Percentiles rank a stretch among this genome's conserved stretches.
These are phyloP conservation scores for Sclerotinia borealis DNA, from an alignment of 2,329 filamentous ascomycete species.

Conservation along the genomic window DNA sequence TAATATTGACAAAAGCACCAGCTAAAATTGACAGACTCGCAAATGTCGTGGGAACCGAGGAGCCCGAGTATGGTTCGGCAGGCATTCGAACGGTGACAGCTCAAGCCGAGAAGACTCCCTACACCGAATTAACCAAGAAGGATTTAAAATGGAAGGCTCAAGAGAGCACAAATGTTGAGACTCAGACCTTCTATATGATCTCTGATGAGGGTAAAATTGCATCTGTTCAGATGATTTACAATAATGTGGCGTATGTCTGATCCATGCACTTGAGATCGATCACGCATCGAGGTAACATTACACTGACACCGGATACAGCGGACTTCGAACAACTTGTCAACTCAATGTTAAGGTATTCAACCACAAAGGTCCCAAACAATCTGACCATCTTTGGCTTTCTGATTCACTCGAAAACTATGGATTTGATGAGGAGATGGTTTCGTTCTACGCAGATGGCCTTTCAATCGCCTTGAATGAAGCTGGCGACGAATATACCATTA, in stretches of 20 bases:
- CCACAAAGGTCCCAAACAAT: slow-evolving; percentile 57
- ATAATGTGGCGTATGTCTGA: slow-evolving; percentile 79
- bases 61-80: slow-evolving; percentile 87
- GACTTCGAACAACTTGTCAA: slow-evolving; percentile 83
- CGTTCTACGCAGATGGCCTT: slow-evolving; percentile 81
- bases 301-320: slow-evolving; percentile 46
- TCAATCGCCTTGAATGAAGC: slow-evolving; percentile 82
- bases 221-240: slow-evolving; percentile 91
- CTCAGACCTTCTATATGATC: slow-evolving; percentile 87
- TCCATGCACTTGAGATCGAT: slow-evolving; percentile 22
- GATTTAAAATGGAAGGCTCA: slow-evolving; percentile 78
- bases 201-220: slow-evolving; percentile 70
- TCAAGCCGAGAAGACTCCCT: slow-evolving; percentile 71
- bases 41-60: slow-evolving; percentile 88
- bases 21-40: slow-evolving; percentile 45
- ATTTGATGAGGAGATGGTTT: slow-evolving; percentile 77
- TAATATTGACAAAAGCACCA: neutral
- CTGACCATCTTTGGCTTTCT: slow-evolving; percentile 71
- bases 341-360: slow-evolving; percentile 94
- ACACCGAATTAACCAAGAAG: slow-evolving; percentile 70
- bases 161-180: slow-evolving; percentile 87
- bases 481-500: slow-evolving; percentile 77
- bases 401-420: slow-evolving; percentile 71
- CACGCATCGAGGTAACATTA: neutral
- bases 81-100: slow-evolving; percentile 82